Base-by-base conservation (phyloP, 2,329 filamentous ascomycete genomes). In the Diaporthe capsici region DNA sequence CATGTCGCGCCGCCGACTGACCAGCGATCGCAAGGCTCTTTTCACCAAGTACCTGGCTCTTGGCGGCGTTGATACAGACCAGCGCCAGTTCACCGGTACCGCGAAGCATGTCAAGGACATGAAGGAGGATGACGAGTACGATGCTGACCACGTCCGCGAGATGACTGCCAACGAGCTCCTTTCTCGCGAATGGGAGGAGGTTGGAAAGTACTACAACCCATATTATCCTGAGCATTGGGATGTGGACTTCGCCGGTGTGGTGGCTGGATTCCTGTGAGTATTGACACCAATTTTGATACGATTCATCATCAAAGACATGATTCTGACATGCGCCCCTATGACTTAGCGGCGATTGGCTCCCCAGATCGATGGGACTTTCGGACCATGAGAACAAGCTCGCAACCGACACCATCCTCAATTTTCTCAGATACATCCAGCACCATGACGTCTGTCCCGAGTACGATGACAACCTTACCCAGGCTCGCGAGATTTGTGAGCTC, bases 381-480 rank as follows among this genome's bases (percentile, higher is more conserved):
- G 87, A 84, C 22, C 82, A 85, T 0, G 84, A 88, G 17, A 88
- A 95, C 77, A 84, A 89, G n/a, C 83, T 88, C 9, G 92, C 91
- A 4, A 91, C 92, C 28, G 88, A 90, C 47, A 90, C 97, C 0
- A 88, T 98, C 55, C 90, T 91, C 76, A 98, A 97, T 81, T 98
- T 98, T 81, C 90, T 98, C 78, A 94, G 95, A 78, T 99, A 98
- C 79, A 87, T 98, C 0, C 87, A 96, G 13, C 90, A 94, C 76
- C 96, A 98, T 81, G 90, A 94, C 51, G 96, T 97, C 22, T 98
- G 95, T 80, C 93, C 94, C 0, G 97, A 98, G 82, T 94, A 96
- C 81, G 87, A 84, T 0, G 86, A 88, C 0, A 90, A 96, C 77
- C 87, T 98, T 75, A 84, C 90, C 22, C 86, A 88, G 0, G 95